Conservation (phyloP, 140 eudicot species). For the Flaveria floridana region DNA sequence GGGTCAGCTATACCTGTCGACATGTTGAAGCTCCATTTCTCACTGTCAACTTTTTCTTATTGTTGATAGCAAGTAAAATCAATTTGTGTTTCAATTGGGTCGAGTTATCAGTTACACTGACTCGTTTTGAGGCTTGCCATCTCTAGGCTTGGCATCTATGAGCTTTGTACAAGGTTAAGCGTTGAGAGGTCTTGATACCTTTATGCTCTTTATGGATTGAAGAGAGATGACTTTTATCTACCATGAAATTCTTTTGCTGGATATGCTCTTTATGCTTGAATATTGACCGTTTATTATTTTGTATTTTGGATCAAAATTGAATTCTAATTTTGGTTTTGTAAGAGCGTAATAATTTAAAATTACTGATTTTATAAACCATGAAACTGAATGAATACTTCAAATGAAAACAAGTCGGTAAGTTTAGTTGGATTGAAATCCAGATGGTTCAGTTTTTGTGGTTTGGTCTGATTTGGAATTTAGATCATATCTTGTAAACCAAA, state of each 20-base stretch:
- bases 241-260: too few relatives aligned
- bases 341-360: neutral
- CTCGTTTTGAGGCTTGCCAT: too few relatives aligned
- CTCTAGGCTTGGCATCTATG: too few relatives aligned
- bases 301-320: neutral
- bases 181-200: too few relatives aligned
- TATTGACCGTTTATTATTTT: too few relatives aligned
- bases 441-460: neutral
- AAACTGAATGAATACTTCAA: neutral
- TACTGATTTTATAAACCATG: neutral
- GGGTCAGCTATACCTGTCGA: neutral
- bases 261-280: too few relatives aligned
- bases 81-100: too few relatives aligned
- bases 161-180: too few relatives aligned
- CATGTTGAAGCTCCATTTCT: constrained; percentile 17
- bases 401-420: too few relatives aligned
- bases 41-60: neutral
- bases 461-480: neutral
- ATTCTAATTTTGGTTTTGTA: neutral
- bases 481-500: neutral
- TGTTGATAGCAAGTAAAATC: neutral
- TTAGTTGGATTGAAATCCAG: neutral
- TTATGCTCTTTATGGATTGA: too few relatives aligned
- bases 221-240: too few relatives aligned
- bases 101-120: too few relatives aligned